Conservation (phyloP, 1,284 basidiomycete species). For the Fistulinella staudtii region DNA sequence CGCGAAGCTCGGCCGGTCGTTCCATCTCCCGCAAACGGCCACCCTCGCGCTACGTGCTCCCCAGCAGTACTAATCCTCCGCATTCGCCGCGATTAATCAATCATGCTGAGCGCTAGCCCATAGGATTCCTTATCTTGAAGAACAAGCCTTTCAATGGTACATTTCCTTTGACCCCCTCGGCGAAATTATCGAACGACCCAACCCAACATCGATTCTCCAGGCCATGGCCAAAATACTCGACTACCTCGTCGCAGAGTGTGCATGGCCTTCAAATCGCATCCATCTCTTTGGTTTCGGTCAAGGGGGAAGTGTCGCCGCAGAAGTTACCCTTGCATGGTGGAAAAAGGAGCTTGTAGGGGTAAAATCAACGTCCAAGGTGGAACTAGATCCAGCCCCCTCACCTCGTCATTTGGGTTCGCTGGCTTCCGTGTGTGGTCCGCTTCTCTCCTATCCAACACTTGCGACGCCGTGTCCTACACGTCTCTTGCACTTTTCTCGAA, state of each 20-base stretch:
- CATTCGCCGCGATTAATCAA: conserved; percentile 6
- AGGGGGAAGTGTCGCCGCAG: conserved; percentile 77
- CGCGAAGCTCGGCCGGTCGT: conserved; percentile 61
- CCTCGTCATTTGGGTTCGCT: conserved; percentile 56
- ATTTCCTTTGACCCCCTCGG: conserved; percentile 78
- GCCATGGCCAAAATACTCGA: conserved; percentile 52
- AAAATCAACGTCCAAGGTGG: conserved; percentile 1
- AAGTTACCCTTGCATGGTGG: conserved; percentile 51
- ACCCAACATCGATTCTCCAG: conserved; percentile 65
- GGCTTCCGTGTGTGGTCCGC: conserved; percentile 64
- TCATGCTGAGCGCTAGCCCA: conserved; percentile 11
- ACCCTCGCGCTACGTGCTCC: conserved; percentile 77
- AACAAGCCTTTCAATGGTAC: conserved; percentile 86
- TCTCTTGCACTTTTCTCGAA: conserved; percentile 57
- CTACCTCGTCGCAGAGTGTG: conserved; percentile 56
- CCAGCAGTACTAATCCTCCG: conserved; percentile 41
- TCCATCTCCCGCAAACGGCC: conserved; percentile 87
- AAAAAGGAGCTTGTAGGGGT: conserved; percentile 21
- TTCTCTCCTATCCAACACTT: conserved; percentile 73
- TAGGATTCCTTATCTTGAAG: conserved; percentile 79
- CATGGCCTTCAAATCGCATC: conserved; percentile 65
- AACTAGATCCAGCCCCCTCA: not conserved
- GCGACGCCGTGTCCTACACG: conserved; percentile 55
- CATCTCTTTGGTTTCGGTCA: conserved; percentile 91
- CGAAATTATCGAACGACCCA: conserved; percentile 63